phyloP scores from a whole-genome alignment of 176 grass and related monocot genomes.

The Zoysia japonica region DNA sequence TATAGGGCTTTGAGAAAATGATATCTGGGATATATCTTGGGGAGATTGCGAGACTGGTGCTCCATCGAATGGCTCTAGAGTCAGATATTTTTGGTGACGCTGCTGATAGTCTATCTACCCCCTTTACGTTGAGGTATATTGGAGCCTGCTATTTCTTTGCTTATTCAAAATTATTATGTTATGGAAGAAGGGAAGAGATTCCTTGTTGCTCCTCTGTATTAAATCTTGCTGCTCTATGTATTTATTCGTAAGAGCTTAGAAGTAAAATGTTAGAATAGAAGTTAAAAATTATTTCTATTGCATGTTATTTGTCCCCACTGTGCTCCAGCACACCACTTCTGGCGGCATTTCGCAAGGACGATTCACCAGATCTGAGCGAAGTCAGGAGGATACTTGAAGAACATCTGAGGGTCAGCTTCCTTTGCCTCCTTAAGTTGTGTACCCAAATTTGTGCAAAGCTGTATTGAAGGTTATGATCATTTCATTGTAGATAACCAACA shows the following conservation, averaged over 20 bases:
- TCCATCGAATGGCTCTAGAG: constrained; percentile 69
- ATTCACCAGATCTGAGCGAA: constrained; percentile 80
- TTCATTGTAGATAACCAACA: constrained; percentile 51
- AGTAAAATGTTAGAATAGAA: too few species aligned
- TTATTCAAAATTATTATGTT: constrained; percentile 3
- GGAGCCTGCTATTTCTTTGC: not conserved
- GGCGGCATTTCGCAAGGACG: constrained; percentile 77
- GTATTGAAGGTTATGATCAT: not conserved
- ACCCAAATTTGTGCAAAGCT: not conserved
- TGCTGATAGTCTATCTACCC: constrained; percentile 51
- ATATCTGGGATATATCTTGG: constrained; percentile 95
- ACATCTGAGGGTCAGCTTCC: constrained; percentile 55
- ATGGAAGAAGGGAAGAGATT: not conserved
- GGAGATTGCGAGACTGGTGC: constrained; percentile 80
- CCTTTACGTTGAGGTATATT: constrained; percentile 77
- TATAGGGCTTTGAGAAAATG: constrained; percentile 97
- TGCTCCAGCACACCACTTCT: constrained; percentile 70
- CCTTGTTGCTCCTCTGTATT: not conserved
- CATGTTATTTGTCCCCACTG: constrained; percentile 1
- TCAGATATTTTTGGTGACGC: constrained; percentile 72
- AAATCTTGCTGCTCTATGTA: not conserved
- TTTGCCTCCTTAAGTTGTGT: not conserved
- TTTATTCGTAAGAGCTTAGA: not conserved
- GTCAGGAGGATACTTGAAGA: constrained; percentile 69
- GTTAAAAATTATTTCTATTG: not conserved